Evolutionary conservation across 306 rosid species (phyloP).

Genomic region (Astragalus glycyphyllos): DNA sequence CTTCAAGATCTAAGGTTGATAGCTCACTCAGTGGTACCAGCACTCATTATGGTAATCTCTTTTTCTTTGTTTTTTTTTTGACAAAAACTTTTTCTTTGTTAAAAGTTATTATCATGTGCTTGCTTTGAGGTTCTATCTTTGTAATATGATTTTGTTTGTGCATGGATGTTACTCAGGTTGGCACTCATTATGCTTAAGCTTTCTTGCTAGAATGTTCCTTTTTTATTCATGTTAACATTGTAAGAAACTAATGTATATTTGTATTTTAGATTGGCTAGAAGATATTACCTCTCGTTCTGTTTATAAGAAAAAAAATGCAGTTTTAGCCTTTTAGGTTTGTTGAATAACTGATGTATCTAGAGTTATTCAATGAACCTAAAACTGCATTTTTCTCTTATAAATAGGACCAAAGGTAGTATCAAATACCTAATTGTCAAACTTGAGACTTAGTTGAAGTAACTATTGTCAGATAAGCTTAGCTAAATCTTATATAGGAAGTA

Average conservation of each 20-base stretch:
- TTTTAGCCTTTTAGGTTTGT: too few species aligned
- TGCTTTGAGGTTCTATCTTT: constrained; percentile 20
- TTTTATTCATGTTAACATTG: background rate
- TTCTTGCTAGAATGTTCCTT: constrained; percentile 1
- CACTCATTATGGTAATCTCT: constrained; percentile 75
- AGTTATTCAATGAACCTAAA: too few species aligned
- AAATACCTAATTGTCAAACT: background rate
- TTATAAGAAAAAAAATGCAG: too few species aligned
- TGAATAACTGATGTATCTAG: too few species aligned
- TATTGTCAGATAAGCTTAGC: constrained; percentile 5
- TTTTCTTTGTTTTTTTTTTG: too few species aligned
- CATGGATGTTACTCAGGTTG: background rate
- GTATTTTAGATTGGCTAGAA: constrained; percentile 12
- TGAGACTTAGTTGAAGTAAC: background rate
- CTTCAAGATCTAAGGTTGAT: constrained; percentile 98
- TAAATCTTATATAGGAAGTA: constrained; percentile 21
- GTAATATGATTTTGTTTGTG: constrained; percentile 15
- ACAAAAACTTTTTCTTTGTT: constrained; percentile 27
- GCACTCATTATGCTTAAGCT: background rate
- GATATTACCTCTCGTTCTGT: too few species aligned
- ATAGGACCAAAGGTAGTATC: too few species aligned
- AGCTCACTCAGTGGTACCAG: constrained; percentile 83
- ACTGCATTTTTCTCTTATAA: too few species aligned
- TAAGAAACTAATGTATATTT: background rate
- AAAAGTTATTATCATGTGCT: constrained; percentile 30